These are phyloP conservation scores for Zygoascus sp. DNA, from an alignment of 1,139 yeast species.

Conservation along the genomic window DNA sequence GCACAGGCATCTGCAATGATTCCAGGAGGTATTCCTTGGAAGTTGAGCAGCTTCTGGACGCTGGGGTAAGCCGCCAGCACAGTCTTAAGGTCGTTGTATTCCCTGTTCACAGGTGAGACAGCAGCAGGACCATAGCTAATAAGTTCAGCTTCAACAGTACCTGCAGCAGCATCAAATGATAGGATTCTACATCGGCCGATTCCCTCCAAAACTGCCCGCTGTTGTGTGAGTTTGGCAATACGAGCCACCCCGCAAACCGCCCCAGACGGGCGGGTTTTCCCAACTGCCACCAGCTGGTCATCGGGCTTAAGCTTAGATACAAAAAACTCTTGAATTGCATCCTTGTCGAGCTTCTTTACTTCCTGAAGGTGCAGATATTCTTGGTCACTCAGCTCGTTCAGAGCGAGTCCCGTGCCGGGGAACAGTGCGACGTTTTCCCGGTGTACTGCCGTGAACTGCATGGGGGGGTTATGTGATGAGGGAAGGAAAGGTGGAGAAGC, in stretches of 20 bases:
- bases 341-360: not conserved
- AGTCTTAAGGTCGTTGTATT: slow-evolving; percentile 1
- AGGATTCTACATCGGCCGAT: slow-evolving; percentile 8
- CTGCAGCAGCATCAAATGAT: not conserved
- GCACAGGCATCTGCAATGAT: slow-evolving; percentile 35
- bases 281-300: slow-evolving; percentile 9
- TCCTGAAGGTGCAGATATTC: not conserved
- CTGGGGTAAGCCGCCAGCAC: slow-evolving; percentile 15
- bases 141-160: not conserved
- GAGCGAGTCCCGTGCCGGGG: slow-evolving; percentile 13
- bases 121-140: slow-evolving; percentile 5
- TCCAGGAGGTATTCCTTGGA: slow-evolving; percentile 26
- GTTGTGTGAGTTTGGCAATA: slow-evolving; percentile 1
- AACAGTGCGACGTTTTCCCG: slow-evolving; percentile 10
- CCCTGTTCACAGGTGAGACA: not conserved
- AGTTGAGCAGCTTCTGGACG: slow-evolving; percentile 22
- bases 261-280: slow-evolving; percentile 1
- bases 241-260: slow-evolving; percentile 7
- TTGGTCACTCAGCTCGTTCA: not conserved
- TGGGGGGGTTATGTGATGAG: not conserved
- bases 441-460: slow-evolving; percentile 9
- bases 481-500: not conserved
- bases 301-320: slow-evolving; percentile 1
- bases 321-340: slow-evolving; percentile 3
- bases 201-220: slow-evolving; percentile 9